Base-by-base conservation (phyloP, 169 alveolate species). In the Theileria orientalis region DNA sequence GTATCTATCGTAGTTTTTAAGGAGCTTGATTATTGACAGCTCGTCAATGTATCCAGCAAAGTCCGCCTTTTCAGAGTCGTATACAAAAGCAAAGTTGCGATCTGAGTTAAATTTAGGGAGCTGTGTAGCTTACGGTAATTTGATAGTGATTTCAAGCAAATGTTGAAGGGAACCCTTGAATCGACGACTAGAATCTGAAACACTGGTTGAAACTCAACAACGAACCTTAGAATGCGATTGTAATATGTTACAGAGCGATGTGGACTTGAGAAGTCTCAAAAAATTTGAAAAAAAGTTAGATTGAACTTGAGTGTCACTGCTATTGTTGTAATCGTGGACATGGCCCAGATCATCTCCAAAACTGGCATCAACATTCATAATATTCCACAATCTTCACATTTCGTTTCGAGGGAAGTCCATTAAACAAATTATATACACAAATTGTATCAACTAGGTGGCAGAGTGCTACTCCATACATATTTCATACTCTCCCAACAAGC, bases 11-110 rank as follows among this genome's bases (percentile, higher is more conserved):
- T 21, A 3, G 27, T 67, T 27, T 44, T 13, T 49, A 19, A 67
- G 30, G 14, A 67, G 11, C 27, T 67, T 67, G 11, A 67, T n/a
- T 2, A 79, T n/a, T n/a, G 56, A n/a, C 7, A 25, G n/a, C 41
- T 79, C 87, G 60, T 79, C 87, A 6, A 79, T 21, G 66, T 51
- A 79, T 2, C 87, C 87, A 2, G 72, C 16, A 33, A 70, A 29
- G 33, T 62, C 64, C 69, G 2, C 9, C 9, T 30, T 11, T 29
- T 29, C 44, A n/a, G 76, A 29, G 27, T 79, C 72, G 49, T 79
- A 79, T 23, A 79, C 75, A 27, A 79, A 56, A 5, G 72, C 75
- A 79, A 61, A 71, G 33, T 69, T 77, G 35, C 37, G 73, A 32
- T 42, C 85, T 76, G 62, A 68, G n/a, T 2, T 0, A 68, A 19